Base-by-base conservation (phyloP, 2,329 filamentous ascomycete genomes). In the Hortaea sp. region DNA sequence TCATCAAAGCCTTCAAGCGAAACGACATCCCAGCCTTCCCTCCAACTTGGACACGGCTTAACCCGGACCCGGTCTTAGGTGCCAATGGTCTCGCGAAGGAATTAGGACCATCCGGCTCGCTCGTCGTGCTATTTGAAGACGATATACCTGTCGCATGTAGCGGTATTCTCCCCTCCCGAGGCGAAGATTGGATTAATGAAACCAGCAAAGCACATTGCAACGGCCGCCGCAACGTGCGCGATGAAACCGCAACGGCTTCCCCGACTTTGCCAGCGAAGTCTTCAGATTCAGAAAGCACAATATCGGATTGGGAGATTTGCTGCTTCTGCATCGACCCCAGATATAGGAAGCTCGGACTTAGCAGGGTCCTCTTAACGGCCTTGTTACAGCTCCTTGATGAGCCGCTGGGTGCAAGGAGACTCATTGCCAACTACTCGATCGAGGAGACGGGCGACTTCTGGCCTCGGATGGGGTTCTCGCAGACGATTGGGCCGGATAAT, bases 281-380 rank as follows among this genome's bases (percentile, higher is more conserved):
- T 38, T 43, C 43, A 20, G 20, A 20, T 20, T 28, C 3, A 13
- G 6, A 29, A n/a, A 9, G 29, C 7, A 28, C 29, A 7, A 39
- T 40, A 5, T 35, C 37, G 38, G 54, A 54, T 41, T 58, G 54
- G 54, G 55, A 60, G 30, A 46, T 57, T 6, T 57, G 54, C 43
- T 60, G 54, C 41, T 55, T 59, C 39, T 59, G 56, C 42, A 45
- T 58, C 7, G 50, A 53, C 31, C 53, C 53, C 5, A 28, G 40
- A 5, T 44, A 55, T 34, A 48, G 54, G 6, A 41, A 48, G 1
- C 45, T 35, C 10, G 52, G 54, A 3, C 44, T 59, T 4, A 53
- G 49, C 40, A 32, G 42, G 11, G 29, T 48, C 11, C 29, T 59
- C 1, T 34, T 58, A 3, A 10, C 48, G 6, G 46, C 46, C 5